Conservation (phyloP, 2,329 filamentous ascomycete species). For the Ilyonectria destructans region DNA sequence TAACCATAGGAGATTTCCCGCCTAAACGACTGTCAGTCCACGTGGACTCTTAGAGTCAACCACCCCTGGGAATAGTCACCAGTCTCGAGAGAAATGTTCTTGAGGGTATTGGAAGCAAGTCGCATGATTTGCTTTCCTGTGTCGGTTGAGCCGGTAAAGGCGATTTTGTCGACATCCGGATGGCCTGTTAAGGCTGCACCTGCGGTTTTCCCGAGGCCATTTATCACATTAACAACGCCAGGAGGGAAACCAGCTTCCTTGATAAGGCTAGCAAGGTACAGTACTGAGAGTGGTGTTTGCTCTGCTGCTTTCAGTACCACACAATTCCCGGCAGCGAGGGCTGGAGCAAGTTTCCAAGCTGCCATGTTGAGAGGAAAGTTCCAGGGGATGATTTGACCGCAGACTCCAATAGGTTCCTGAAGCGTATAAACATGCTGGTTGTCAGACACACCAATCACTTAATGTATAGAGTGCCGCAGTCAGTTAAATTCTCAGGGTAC, state of each 20-base stretch:
- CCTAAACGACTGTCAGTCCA: not conserved
- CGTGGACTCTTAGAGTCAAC: too few relatives aligned
- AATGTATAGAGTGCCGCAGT: not conserved
- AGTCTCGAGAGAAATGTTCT: conserved; percentile 6
- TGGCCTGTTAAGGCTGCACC: conserved; percentile 2
- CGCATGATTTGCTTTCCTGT: not conserved
- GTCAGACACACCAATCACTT: not conserved
- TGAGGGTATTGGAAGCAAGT: not conserved
- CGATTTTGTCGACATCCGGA: conserved; percentile 1
- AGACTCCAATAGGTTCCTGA: conserved; percentile 8
- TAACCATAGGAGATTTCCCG: not conserved
- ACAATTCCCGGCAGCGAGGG: conserved; percentile 8
- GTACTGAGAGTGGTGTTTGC: not conserved
- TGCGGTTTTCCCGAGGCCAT: not conserved
- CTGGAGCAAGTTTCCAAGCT: conserved; percentile 10
- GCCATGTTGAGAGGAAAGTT: not conserved
- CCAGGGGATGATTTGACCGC: not conserved
- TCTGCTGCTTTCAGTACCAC: conserved; percentile 7
- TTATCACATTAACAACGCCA: conserved; percentile 8
- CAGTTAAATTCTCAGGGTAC: not conserved
- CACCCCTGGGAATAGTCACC: too few relatives aligned
- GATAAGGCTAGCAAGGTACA: not conserved
- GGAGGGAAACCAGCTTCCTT: conserved; percentile 6
- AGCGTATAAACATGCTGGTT: not conserved
- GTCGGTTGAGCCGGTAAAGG: conserved; percentile 10